Conservation (phyloP, 441 rosid genomes). For the Metrosideros polymorpha region DNA sequence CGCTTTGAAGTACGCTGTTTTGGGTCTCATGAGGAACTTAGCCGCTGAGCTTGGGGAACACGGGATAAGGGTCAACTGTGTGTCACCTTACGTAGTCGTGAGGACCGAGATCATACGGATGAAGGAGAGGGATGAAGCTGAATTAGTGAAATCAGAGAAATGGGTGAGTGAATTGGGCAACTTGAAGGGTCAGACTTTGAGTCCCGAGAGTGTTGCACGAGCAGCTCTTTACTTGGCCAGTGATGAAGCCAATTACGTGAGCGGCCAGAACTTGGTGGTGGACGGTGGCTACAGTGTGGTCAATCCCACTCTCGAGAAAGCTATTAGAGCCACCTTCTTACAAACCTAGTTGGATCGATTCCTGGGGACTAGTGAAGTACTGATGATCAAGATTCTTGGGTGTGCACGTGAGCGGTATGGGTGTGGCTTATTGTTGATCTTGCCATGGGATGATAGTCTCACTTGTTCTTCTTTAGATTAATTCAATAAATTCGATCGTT, state of each 20-base stretch:
- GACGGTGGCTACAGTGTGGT: background rate
- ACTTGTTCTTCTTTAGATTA: background rate
- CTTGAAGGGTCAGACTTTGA: background rate
- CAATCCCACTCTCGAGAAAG: background rate
- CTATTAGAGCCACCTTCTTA: background rate
- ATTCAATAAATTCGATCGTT: background rate
- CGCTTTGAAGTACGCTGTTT: slow-evolving; percentile 17
- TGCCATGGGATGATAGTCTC: background rate
- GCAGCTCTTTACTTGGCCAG: background rate
- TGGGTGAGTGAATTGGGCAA: background rate
- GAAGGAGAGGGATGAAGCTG: background rate
- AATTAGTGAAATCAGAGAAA: background rate
- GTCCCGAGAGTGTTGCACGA: background rate
- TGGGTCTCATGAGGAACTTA: slow-evolving; percentile 21
- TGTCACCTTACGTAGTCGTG: slow-evolving; percentile 26
- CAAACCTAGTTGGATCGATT: too few relatives aligned
- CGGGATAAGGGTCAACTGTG: slow-evolving; percentile 30
- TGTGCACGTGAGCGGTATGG: background rate
- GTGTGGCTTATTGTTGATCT: background rate
- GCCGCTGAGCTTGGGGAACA: slow-evolving; percentile 24
- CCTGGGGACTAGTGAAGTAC: background rate
- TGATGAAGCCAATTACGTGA: background rate
- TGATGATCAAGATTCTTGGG: background rate
- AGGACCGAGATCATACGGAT: background rate
- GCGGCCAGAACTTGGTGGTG: background rate